Evolutionary conservation across 192 early-diverging fungal species (phyloP).

Genomic region (Kappamyces sp.): DNA sequence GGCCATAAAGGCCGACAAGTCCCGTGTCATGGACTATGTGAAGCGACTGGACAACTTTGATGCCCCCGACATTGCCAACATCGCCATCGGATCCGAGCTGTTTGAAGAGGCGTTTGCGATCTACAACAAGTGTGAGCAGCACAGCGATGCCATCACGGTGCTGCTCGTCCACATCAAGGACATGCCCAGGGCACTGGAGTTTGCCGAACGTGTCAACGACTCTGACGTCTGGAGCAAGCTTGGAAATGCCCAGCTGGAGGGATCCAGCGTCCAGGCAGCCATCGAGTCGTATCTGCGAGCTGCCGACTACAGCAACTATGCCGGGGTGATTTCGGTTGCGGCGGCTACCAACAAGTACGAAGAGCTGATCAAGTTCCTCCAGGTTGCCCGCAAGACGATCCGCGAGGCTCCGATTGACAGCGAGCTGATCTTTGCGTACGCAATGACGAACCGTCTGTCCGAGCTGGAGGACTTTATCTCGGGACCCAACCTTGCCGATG

Average conservation of each 20-base stretch:
- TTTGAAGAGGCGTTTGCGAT: conserved; percentile 96
- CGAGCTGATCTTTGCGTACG: conserved; percentile 92
- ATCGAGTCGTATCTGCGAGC: conserved; percentile 97
- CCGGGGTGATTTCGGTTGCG: conserved; percentile 81
- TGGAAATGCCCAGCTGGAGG: conserved; percentile 90
- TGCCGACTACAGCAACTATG: conserved; percentile 81
- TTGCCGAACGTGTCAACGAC: conserved; percentile 85
- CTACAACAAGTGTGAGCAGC: conserved; percentile 90
- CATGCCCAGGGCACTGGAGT: conserved; percentile 94
- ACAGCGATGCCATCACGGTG: conserved; percentile 83
- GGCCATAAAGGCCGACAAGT: conserved; percentile 89
- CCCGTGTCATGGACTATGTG: conserved; percentile 93
- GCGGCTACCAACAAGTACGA: conserved; percentile 83
- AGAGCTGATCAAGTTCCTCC: conserved; percentile 88
- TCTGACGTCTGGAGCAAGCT: conserved; percentile 94
- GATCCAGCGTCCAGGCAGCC: conserved; percentile 86
- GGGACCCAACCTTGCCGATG: conserved; percentile 90
- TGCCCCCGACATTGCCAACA: conserved; percentile 94
- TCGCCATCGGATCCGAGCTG: conserved; percentile 82
- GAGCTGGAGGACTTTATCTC: conserved; percentile 95
- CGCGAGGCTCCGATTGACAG: conserved; percentile 95
- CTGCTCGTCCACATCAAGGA: conserved; percentile 88
- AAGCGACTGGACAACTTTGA: conserved; percentile 94
- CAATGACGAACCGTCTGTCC: conserved; percentile 83
- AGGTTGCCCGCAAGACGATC: conserved; percentile 91